These are phyloP conservation scores for Nicotiana tomentosiformis DNA, from an alignment of 257 asterid species.

Conservation along the genomic window DNA sequence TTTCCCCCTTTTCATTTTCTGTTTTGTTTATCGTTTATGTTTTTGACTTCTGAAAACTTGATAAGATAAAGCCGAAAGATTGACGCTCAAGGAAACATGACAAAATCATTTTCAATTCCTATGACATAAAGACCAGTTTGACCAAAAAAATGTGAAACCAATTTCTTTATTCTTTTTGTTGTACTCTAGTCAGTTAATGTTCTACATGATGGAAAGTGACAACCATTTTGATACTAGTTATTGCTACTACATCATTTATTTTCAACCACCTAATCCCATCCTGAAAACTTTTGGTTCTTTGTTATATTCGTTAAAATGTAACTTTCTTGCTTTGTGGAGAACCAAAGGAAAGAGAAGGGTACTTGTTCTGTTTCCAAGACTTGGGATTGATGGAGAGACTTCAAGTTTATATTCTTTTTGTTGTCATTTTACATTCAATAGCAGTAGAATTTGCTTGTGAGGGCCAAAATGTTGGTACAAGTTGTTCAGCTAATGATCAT, in stretches of 20 bases:
- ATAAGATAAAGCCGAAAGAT: neutral
- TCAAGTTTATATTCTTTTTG: conserved; percentile 13
- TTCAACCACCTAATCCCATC: neutral
- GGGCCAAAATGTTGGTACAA: conserved; percentile 10
- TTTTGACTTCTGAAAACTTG: neutral
- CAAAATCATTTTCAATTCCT: neutral
- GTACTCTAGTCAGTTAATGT: neutral
- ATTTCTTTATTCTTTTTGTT: neutral
- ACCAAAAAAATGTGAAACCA: neutral
- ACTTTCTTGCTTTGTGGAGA: too few species aligned
- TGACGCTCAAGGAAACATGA: neutral
- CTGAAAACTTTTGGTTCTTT: neutral
- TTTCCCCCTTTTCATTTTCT: neutral
- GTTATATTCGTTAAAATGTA: too few species aligned
- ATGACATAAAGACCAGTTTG: neutral
- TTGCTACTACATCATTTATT: neutral
- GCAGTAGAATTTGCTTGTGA: conserved; percentile 1
- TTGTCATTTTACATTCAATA: conserved; percentile 18
- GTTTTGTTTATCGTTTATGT: neutral
- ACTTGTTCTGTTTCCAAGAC: neutral
- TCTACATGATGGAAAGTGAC: neutral
- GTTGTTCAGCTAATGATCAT: conserved; percentile 23
- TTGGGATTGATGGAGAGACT: conserved; percentile 17
- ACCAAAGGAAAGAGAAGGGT: neutral
- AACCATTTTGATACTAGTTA: neutral